Evolutionary conservation across 192 early-diverging fungal species (phyloP), one percentile per base, ranked within the genome.

Genomic region (Kickxella alabastrina): DNA sequence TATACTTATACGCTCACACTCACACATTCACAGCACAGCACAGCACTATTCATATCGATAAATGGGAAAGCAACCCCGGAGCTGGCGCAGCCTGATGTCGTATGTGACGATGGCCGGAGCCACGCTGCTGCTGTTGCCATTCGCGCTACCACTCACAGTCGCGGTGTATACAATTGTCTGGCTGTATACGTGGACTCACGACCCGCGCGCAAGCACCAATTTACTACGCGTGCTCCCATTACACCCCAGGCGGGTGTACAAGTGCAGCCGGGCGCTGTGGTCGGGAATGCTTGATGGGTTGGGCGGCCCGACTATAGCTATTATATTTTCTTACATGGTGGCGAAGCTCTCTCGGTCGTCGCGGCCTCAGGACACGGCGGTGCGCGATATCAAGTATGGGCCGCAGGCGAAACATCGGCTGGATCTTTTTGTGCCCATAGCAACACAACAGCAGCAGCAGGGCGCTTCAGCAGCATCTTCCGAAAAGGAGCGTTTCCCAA

Each of bases 171-270:
- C 50, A 0, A 31, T 75, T 4, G 71, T 75, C 22, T 75, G 71
- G 71, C 43, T 67, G 18, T 75, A 75, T 41, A 75, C 71, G 3
- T 75, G 71, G 71, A 74, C 71, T 6, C 71, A 67, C 43, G 71
- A 74, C 64, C 71, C 63, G 38, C 63, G 71, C 21, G 64, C 71
- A n/a, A 54, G 71, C 4, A 47, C 40, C 12, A 44, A 57, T 36
- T 31, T 67, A 9, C 29, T 74, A 15, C 39, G 35, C 39, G 59
- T 74, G 8, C 59, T 74, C 46, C 71, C 71, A 26, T 38, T 66
- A 34, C 59, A 66, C 24, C 70, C 63, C 17, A 59, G 71, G 25
- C 59, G 71, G 2, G 71, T 75, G 15, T 67, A 59, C 55, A 53
- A 55, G 9, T 75, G 71, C 71, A 50, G 56, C 18, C 59, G 56